phyloP scores from a whole-genome alignment of 441 rosid genomes.

The Populus hybrid region DNA sequence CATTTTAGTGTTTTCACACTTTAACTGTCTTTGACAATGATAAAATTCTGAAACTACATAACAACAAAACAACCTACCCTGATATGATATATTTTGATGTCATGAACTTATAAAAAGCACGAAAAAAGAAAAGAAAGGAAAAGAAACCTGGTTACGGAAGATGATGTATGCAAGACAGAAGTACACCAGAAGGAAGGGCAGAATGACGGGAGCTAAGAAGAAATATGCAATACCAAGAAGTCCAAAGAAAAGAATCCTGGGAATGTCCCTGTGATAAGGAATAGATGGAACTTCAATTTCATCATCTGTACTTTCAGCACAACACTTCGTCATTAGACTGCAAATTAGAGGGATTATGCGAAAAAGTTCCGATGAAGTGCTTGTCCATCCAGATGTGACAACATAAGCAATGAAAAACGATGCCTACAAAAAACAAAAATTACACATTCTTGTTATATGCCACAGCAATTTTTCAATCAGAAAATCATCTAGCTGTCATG shows the following conservation, averaged over 20 bases:
- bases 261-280: constrained; percentile 76
- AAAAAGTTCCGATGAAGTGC: constrained; percentile 81
- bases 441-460: neutral
- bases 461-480: neutral
- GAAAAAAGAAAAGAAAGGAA: neutral
- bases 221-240: constrained; percentile 91
- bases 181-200: constrained; percentile 86
- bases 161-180: constrained; percentile 80
- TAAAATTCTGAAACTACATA: neutral
- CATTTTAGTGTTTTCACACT: neutral
- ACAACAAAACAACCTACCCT: neutral
- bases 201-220: constrained; percentile 87
- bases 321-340: constrained; percentile 54
- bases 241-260: constrained; percentile 81
- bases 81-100: neutral
- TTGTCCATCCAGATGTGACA: constrained; percentile 96
- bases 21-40: neutral
- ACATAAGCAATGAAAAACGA: constrained; percentile 95
- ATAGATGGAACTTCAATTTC: constrained; percentile 76
- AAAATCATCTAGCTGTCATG: neutral
- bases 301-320: constrained; percentile 38
- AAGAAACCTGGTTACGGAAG: constrained; percentile 80
- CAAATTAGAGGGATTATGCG: constrained; percentile 70
- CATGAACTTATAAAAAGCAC: neutral
- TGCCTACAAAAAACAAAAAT: constrained; percentile 49